A percentile compares a stretch with the other conserved stretches of the same genome.
Conservation (phyloP, 129 eudicot genomes). For the Erigeron canadensis region DNA sequence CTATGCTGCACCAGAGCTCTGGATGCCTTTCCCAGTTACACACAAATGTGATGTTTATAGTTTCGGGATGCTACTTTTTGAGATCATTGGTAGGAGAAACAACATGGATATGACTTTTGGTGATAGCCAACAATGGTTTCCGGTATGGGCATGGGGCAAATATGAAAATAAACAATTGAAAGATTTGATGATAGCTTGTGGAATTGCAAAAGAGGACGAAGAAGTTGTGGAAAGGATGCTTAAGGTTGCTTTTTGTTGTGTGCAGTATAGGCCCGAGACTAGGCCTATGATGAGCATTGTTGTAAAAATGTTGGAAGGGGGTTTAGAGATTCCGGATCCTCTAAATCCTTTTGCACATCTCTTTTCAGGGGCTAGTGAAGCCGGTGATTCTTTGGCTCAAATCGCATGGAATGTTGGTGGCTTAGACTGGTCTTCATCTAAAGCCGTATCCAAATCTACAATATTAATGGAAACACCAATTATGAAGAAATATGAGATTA, state of each 20-base stretch:
- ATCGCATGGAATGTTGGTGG: slow-evolving; percentile 18
- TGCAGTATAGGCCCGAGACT: slow-evolving; percentile 27
- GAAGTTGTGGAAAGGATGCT: slow-evolving; percentile 21
- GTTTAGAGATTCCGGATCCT: slow-evolving; percentile 22
- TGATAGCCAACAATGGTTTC: no score
- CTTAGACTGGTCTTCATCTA: slow-evolving; percentile 21
- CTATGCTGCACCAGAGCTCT: no score
- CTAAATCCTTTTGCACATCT: slow-evolving; percentile 26
- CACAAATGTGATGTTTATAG: no score
- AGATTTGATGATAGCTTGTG: slow-evolving; percentile 19
- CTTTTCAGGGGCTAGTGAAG: slow-evolving; percentile 3
- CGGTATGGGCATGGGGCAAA: no score
- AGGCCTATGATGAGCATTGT: slow-evolving; percentile 29
- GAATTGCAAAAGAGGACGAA: neutral
- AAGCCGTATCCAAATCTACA: neutral
- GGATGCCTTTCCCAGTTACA: no score
- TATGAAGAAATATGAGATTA: slow-evolving; percentile 28
- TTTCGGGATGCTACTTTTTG: no score
- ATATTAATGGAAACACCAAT: slow-evolving; percentile 9
- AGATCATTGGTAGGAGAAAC: no score
- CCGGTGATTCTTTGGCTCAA: neutral
- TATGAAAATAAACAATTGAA: slow-evolving; percentile 14
- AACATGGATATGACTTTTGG: no score
- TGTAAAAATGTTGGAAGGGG: slow-evolving; percentile 38
- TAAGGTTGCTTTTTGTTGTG: slow-evolving; percentile 30